phyloP scores from a whole-genome alignment of 2,329 filamentous ascomycete genomes.

The Diaporthe nobilis region DNA sequence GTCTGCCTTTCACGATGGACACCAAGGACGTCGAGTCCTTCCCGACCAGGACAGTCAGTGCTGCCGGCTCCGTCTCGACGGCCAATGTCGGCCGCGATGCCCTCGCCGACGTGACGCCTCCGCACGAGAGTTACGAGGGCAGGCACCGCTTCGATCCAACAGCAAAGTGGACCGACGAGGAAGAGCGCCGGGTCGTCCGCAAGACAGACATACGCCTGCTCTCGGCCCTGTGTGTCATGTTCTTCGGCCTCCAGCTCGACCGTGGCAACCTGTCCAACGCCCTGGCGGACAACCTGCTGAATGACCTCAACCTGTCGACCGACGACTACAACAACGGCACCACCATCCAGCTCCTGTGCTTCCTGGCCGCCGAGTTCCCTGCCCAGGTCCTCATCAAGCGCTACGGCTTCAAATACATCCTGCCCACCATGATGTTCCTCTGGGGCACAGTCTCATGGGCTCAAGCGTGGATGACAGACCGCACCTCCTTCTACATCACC shows the following conservation, averaged over 20 bases:
- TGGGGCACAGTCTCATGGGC: slow-evolving; percentile 63
- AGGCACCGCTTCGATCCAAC: slow-evolving; percentile 57
- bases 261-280: slow-evolving; percentile 75
- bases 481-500: slow-evolving; percentile 64
- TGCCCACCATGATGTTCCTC: slow-evolving; percentile 66
- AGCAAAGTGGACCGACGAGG: slow-evolving; percentile 66
- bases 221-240: slow-evolving; percentile 62
- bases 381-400: slow-evolving; percentile 71
- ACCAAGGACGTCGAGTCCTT: slow-evolving; percentile 45
- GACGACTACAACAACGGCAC: slow-evolving; percentile 72
- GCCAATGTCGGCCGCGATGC: slow-evolving; percentile 56
- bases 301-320: slow-evolving; percentile 62
- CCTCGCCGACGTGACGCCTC: slow-evolving; percentile 50
- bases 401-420: slow-evolving; percentile 69
- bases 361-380: slow-evolving; percentile 70
- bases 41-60: slow-evolving; percentile 42
- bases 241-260: slow-evolving; percentile 75
- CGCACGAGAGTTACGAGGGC: slow-evolving; percentile 56
- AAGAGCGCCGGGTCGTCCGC: slow-evolving; percentile 68
- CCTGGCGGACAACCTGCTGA: slow-evolving; percentile 72
- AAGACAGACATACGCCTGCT: slow-evolving; percentile 64
- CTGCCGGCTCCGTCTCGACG: slow-evolving; percentile 47
- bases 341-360: slow-evolving; percentile 68
- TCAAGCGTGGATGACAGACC: slow-evolving; percentile 65
- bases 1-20: slow-evolving; percentile 34